phyloP scores from a whole-genome alignment of 2,329 filamentous ascomycete genomes.

The Triangularia verruculosa region DNA sequence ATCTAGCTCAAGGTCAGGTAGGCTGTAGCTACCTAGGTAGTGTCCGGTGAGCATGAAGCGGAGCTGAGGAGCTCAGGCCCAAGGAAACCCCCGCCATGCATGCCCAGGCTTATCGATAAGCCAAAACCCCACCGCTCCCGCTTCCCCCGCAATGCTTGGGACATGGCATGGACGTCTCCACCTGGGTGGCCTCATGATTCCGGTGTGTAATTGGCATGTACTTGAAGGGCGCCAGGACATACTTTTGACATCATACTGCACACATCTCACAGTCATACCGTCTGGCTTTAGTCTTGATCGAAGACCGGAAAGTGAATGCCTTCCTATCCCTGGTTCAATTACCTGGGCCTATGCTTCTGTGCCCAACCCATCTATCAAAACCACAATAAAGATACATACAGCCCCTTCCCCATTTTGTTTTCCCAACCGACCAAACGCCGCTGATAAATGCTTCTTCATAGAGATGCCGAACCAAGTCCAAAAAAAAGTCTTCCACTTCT shows the following conservation, averaged over 20 bases:
- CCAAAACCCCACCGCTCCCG: not conserved
- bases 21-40: no score
- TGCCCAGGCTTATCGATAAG: constrained; percentile 21
- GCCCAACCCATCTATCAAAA: not conserved
- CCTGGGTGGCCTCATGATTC: not conserved
- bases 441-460: not conserved
- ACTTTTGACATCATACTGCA: not conserved
- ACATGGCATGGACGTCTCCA: not conserved
- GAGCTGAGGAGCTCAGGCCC: no score
- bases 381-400: not conserved
- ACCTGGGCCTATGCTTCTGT: not conserved
- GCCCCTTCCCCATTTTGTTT: not conserved
- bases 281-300: no score
- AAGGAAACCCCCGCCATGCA: not conserved
- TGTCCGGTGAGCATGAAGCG: constrained; percentile 9
- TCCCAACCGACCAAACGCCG: constrained; percentile 1
- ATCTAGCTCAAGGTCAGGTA: no score
- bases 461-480: not conserved
- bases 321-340: not conserved
- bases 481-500: not conserved
- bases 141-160: not conserved
- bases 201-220: not conserved
- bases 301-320: not conserved
- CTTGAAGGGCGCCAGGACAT: not conserved
- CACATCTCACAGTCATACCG: not conserved